These are phyloP conservation scores for Phytophthora boehmeriae DNA, from an alignment of 352 stramenopile species.

Conservation along the genomic window DNA sequence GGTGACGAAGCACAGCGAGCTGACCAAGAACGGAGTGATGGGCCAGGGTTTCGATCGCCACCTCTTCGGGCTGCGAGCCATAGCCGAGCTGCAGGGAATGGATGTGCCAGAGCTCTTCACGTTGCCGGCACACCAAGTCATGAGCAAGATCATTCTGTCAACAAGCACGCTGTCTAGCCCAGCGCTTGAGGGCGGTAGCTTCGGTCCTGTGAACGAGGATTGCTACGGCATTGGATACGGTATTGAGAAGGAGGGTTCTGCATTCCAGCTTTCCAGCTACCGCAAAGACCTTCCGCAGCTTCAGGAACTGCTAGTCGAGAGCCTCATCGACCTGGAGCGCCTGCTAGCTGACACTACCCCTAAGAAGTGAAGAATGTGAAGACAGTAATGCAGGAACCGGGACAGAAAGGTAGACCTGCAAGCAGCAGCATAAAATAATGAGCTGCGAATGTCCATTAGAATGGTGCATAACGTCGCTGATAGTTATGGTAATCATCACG, in stretches of 20 bases:
- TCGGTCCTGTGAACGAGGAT: slow-evolving; percentile 88
- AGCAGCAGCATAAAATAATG: background rate
- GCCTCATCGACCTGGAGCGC: slow-evolving; percentile 72
- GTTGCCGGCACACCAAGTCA: slow-evolving; percentile 73
- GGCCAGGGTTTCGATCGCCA: slow-evolving; percentile 91
- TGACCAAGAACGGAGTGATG: slow-evolving; percentile 92
- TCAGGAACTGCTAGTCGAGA: slow-evolving; percentile 75
- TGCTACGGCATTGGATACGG: slow-evolving; percentile 92
- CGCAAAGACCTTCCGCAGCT: slow-evolving; percentile 76
- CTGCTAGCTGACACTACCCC: slow-evolving; percentile 52
- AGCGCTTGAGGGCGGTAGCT: slow-evolving; percentile 87
- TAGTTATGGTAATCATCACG: background rate
- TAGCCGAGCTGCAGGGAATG: slow-evolving; percentile 65
- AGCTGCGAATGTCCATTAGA: background rate
- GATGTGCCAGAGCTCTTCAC: slow-evolving; percentile 80
- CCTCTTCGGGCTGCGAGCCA: slow-evolving; percentile 79
- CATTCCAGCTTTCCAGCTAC: slow-evolving; percentile 89
- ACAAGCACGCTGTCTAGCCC: slow-evolving; percentile 89
- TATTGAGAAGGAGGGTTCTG: slow-evolving; percentile 81
- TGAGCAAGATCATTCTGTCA: slow-evolving; percentile 92
- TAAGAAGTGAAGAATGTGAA: slow-evolving; percentile 28
- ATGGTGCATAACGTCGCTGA: background rate
- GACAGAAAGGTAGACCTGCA: background rate
- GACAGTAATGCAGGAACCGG: background rate
- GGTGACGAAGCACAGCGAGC: slow-evolving; percentile 87